Percentiles rank a stretch among this genome's conserved stretches.
Evolutionary conservation across 164 flowering plant genomes (phyloP).

Genomic region (Cinnamomum chago): DNA sequence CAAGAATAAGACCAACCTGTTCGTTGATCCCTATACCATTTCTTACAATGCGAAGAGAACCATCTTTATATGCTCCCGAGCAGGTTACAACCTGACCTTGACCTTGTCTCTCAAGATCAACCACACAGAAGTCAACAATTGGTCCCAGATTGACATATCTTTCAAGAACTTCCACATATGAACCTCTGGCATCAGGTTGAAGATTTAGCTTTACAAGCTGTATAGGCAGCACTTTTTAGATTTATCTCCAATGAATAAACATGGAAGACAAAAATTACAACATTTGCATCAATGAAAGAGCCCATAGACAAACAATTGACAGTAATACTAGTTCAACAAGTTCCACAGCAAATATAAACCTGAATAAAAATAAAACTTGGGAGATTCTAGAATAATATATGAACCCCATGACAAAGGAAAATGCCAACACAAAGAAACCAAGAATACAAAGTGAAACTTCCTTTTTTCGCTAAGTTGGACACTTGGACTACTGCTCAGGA

Average conservation of each 20-base stretch:
- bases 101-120: slow-evolving; percentile 98
- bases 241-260: neutral
- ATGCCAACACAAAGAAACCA: no score
- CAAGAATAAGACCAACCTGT: slow-evolving; percentile 45
- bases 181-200: slow-evolving; percentile 93
- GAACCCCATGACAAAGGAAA: no score
- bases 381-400: no score
- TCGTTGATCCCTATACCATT: slow-evolving; percentile 99
- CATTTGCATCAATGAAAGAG: neutral
- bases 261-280: neutral
- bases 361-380: no score
- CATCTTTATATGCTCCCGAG: slow-evolving; percentile 98
- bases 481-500: no score
- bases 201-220: slow-evolving; percentile 93
- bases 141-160: slow-evolving; percentile 96
- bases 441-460: no score
- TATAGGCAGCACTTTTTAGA: slow-evolving; percentile 9
- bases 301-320: no score
- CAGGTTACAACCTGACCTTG: slow-evolving; percentile 99
- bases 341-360: neutral
- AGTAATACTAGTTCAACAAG: neutral
- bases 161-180: slow-evolving; percentile 93
- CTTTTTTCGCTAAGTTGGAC: no score
- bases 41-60: slow-evolving; percentile 94
- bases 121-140: slow-evolving; percentile 95